A percentile compares a stretch with the other conserved stretches of the same genome.
Conservation (phyloP, 2,329 filamentous ascomycete species). For the Botrytis aclada region DNA sequence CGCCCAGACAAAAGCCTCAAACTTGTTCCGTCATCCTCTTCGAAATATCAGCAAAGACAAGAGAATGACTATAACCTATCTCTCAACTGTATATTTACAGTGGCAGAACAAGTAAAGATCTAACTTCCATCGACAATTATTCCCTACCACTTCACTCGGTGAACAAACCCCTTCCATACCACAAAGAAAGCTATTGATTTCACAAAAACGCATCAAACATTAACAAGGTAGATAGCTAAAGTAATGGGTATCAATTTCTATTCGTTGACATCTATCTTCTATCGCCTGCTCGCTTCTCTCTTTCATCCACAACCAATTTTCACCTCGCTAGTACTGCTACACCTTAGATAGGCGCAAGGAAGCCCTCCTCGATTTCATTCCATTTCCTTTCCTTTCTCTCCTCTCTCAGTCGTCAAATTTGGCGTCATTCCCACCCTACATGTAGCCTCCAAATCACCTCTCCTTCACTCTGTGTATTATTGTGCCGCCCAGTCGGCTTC, state of each 20-base stretch:
- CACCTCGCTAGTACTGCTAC: neutral
- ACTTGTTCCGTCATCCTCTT: neutral
- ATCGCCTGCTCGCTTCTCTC: neutral
- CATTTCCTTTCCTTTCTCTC: neutral
- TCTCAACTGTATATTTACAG: neutral
- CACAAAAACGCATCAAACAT: neutral
- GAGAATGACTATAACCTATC: rapidly evolving
- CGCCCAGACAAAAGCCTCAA: neutral
- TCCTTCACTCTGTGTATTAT: neutral
- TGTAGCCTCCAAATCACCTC: neutral
- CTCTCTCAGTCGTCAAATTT: neutral
- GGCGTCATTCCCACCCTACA: neutral
- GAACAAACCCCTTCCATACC: neutral
- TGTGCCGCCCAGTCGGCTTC: neutral
- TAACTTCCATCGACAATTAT: neutral
- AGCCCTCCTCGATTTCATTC: neutral
- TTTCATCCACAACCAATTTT: neutral
- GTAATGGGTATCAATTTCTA: neutral
- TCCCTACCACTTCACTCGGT: neutral
- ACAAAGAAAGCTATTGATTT: neutral
- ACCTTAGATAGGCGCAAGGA: neutral
- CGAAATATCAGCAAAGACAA: neutral
- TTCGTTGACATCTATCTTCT: neutral
- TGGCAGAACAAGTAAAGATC: neutral
- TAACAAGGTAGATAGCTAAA: neutral